Conservation (phyloP, 179 eudicot genomes). For the Silene vulgaris region DNA sequence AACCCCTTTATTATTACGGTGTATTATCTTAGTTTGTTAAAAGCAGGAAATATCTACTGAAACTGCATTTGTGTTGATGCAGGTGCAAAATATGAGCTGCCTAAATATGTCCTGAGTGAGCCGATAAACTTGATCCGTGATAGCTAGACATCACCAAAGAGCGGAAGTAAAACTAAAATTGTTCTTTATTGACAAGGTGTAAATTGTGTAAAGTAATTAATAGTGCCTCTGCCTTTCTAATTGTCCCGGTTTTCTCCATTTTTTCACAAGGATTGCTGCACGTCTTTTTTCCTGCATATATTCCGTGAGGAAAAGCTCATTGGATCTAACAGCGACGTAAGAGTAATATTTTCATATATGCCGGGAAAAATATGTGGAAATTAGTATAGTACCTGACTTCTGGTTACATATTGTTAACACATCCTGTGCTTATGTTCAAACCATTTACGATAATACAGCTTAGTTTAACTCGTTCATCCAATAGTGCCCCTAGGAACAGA, state of each 20-base stretch:
- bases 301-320: slow-evolving; percentile 19
- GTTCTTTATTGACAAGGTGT: slow-evolving; percentile 26
- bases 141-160: slow-evolving; percentile 28
- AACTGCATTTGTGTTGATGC: slow-evolving; percentile 21
- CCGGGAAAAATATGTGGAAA: not conserved
- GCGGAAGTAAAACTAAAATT: slow-evolving; percentile 12
- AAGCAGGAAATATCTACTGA: not conserved
- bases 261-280: slow-evolving; percentile 11
- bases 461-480: too few relatives aligned
- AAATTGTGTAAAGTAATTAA: slow-evolving; percentile 35
- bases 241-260: not conserved
- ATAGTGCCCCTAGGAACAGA: too few relatives aligned
- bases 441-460: too few relatives aligned
- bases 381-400: not conserved
- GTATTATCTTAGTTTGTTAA: not conserved
- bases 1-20: not conserved
- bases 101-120: slow-evolving; percentile 83
- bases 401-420: not conserved
- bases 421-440: not conserved
- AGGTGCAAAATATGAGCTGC: slow-evolving; percentile 92
- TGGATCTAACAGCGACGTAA: slow-evolving; percentile 9
- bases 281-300: slow-evolving; percentile 18
- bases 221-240: slow-evolving; percentile 16
- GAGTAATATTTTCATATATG: not conserved
- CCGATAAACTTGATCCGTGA: slow-evolving; percentile 72